phyloP scores from a whole-genome alignment of 768 basidiomycete genomes.

The Trametes maxima region DNA sequence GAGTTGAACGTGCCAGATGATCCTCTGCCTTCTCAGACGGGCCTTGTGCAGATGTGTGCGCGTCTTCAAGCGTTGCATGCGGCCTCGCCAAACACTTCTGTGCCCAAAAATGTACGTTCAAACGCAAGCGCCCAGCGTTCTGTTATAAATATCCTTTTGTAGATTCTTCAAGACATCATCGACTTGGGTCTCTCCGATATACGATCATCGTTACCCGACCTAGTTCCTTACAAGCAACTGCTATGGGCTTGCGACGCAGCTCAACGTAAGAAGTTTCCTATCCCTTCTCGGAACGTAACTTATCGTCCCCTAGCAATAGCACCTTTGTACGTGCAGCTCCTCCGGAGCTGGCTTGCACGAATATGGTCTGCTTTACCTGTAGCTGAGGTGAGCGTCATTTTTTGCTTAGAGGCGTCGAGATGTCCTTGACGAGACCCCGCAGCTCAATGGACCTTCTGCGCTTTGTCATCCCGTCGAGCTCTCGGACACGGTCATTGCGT shows the following conservation, averaged over 20 bases:
- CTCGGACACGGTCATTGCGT: conserved; percentile 13
- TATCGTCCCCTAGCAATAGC: neutral
- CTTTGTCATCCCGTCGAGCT: conserved; percentile 26
- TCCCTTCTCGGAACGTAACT: neutral
- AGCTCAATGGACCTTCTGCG: conserved; percentile 24
- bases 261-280: conserved; percentile 40
- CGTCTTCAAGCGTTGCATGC: conserved; percentile 2
- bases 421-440: neutral
- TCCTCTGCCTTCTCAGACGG: neutral
- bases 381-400: conserved; percentile 6
- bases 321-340: conserved; percentile 37
- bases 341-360: conserved; percentile 53
- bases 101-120: neutral
- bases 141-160: neutral
- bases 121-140: neutral
- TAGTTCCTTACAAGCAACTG: conserved; percentile 60
- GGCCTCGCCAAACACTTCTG: neutral
- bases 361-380: conserved; percentile 42
- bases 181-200: conserved; percentile 40
- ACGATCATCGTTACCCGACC: conserved; percentile 42
- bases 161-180: conserved; percentile 42
- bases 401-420: too few relatives aligned
- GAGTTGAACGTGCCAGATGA: neutral
- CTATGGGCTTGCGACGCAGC: conserved; percentile 49
- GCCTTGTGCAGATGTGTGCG: neutral